A percentile compares a stretch with the other conserved stretches of the same genome.
Evolutionary conservation across 2,329 filamentous ascomycete species (phyloP).

Genomic region (Clonostachys sp.): DNA sequence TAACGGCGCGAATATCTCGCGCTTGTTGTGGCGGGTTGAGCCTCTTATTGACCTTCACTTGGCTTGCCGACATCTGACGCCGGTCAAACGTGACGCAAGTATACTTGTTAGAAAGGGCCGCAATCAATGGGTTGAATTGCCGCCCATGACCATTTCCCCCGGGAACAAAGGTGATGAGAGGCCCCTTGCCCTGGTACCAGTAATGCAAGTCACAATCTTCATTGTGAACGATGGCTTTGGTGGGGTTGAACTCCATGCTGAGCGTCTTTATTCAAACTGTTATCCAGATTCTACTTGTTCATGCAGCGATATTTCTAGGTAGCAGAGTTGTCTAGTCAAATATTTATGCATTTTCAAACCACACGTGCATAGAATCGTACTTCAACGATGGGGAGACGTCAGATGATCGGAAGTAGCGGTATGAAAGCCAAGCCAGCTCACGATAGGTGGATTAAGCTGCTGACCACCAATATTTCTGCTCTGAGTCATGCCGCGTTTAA

Average conservation of each 20-base stretch:
- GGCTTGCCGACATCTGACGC: slow-evolving; percentile 22
- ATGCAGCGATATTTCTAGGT: no score
- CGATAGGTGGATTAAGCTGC: no score
- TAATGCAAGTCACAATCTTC: slow-evolving; percentile 21
- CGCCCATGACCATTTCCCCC: slow-evolving; percentile 24
- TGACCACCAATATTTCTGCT: no score
- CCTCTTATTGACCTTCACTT: slow-evolving; percentile 11
- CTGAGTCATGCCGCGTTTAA: no score
- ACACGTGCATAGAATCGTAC: no score
- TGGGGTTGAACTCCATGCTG: slow-evolving; percentile 11
- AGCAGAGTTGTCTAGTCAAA: no score
- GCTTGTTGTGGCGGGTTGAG: slow-evolving; percentile 20
- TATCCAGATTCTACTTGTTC: no score
- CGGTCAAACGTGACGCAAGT: slow-evolving; percentile 23
- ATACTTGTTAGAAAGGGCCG: slow-evolving; percentile 13
- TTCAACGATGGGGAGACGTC: no score
- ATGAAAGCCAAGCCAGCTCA: no score
- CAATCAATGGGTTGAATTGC: slow-evolving; percentile 20
- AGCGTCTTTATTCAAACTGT: no score
- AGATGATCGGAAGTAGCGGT: no score
- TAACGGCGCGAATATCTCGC: slow-evolving; percentile 19
- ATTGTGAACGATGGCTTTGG: slow-evolving; percentile 12
- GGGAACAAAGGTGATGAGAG: slow-evolving; percentile 21
- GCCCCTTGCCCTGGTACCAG: slow-evolving; percentile 19
- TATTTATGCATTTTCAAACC: no score